These are phyloP conservation scores for Candida dubliniensis DNA, from an alignment of 1,139 yeast species.

Conservation along the genomic window DNA sequence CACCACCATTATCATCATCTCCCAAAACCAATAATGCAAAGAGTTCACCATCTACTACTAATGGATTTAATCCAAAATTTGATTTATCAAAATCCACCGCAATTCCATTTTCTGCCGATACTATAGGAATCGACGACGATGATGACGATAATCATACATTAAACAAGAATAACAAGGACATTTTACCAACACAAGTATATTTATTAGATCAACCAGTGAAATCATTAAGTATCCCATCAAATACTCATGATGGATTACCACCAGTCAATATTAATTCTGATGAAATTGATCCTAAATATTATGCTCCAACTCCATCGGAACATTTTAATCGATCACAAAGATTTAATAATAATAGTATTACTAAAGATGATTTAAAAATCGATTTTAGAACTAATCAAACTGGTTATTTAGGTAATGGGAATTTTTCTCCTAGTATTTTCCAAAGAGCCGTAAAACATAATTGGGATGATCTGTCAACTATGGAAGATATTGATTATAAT, in stretches of 20 bases:
- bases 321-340: constrained; percentile 28
- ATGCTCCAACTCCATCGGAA: constrained; percentile 50
- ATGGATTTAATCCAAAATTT: neutral
- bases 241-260: constrained; percentile 11
- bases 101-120: constrained; percentile 48
- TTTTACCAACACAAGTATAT: constrained; percentile 38
- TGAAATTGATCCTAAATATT: constrained; percentile 45
- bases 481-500: constrained; percentile 22
- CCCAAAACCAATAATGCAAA: constrained; percentile 10
- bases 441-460: constrained; percentile 20
- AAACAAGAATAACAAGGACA: neutral
- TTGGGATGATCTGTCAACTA: constrained; percentile 2
- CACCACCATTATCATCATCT: constrained; percentile 15
- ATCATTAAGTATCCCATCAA: constrained; percentile 25
- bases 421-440: constrained; percentile 45
- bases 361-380: constrained; percentile 22
- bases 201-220: constrained; percentile 36
- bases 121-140: constrained; percentile 38
- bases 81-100: constrained; percentile 20
- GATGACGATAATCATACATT: too few relatives aligned
- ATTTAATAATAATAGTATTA: constrained; percentile 23
- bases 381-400: constrained; percentile 29
- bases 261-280: constrained; percentile 22
- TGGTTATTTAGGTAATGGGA: constrained; percentile 43
- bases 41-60: constrained; percentile 2